These are phyloP conservation scores for Geranomyces michiganensis DNA, from an alignment of 192 early-diverging fungal genomes.

Conservation along the genomic window DNA sequence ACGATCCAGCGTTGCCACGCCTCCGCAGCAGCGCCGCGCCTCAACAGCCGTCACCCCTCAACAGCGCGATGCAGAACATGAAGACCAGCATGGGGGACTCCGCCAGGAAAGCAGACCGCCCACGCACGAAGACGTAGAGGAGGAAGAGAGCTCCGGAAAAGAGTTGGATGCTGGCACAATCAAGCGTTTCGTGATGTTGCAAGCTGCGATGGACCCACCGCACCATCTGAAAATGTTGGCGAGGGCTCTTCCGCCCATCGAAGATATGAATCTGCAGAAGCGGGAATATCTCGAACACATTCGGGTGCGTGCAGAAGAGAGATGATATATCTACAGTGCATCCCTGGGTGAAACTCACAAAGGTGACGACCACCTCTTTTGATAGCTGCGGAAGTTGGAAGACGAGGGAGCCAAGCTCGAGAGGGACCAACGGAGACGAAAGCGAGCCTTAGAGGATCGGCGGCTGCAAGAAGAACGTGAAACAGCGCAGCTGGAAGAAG, in stretches of 20 bases:
- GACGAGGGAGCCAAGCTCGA: constrained; percentile 52
- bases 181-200: constrained; percentile 38
- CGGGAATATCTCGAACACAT: constrained; percentile 52
- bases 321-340: too few species aligned
- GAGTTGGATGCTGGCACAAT: constrained; percentile 34
- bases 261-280: constrained; percentile 34
- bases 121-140: background rate
- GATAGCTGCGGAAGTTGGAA: constrained; percentile 51
- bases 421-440: constrained; percentile 54
- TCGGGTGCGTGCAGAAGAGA: constrained; percentile 35
- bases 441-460: constrained; percentile 54
- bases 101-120: background rate
- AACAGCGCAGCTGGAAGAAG: constrained; percentile 45
- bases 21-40: background rate
- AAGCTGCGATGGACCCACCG: constrained; percentile 42
- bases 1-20: background rate
- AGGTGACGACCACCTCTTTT: background rate
- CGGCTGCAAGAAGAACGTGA: constrained; percentile 51
- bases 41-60: background rate
- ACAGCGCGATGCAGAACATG: background rate
- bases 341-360: too few species aligned
- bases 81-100: background rate
- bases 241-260: constrained; percentile 18
- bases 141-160: background rate
- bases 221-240: constrained; percentile 46